A percentile compares a stretch with the other conserved stretches of the same genome.
Conservation (phyloP, 768 basidiomycete genomes). For the Hysterangium stoloniferum region DNA sequence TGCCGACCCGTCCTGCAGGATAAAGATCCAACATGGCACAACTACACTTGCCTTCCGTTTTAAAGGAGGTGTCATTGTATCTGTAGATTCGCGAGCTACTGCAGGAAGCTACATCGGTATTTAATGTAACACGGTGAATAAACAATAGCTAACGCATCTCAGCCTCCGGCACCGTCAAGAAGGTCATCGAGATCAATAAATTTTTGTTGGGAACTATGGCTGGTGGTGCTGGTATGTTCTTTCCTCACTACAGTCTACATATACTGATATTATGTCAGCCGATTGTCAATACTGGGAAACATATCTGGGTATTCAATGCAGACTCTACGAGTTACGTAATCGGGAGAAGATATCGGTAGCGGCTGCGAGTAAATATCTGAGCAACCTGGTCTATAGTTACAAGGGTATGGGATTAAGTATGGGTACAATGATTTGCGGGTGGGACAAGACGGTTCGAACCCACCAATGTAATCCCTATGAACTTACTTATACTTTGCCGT, state of each 20-base stretch:
- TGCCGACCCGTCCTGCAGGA: slow-evolving; percentile 88
- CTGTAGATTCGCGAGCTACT: slow-evolving; percentile 97
- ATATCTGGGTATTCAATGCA: slow-evolving; percentile 95
- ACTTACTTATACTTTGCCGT: slow-evolving; percentile 12
- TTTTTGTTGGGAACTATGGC: slow-evolving; percentile 99
- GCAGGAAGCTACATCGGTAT: slow-evolving; percentile 94
- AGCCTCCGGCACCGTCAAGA: slow-evolving; percentile 98
- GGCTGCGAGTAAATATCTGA: slow-evolving; percentile 96
- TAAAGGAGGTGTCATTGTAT: slow-evolving; percentile 96
- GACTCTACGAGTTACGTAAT: slow-evolving; percentile 93
- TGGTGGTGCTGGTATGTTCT: slow-evolving; percentile 84
- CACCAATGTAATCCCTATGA: no score
- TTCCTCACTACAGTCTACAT: slow-evolving; percentile 5
- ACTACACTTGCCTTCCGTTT: slow-evolving; percentile 97
- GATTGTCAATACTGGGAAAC: slow-evolving; percentile 99
- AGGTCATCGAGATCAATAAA: slow-evolving; percentile 99
- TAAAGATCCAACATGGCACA: slow-evolving; percentile 98
- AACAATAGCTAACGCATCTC: slow-evolving; percentile 5
- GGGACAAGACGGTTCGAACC: slow-evolving; percentile 93
- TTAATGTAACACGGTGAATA: slow-evolving; percentile 19
- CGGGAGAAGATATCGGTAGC: slow-evolving; percentile 96
- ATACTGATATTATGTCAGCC: slow-evolving; percentile 34
- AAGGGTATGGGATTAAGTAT: slow-evolving; percentile 99
- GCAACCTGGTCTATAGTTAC: slow-evolving; percentile 95
- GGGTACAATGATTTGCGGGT: slow-evolving; percentile 99